A percentile compares a stretch with the other conserved stretches of the same genome.
These are phyloP conservation scores for Nicotiana benthamiana DNA, from an alignment of 257 asterid genomes.

Conservation along the genomic window DNA sequence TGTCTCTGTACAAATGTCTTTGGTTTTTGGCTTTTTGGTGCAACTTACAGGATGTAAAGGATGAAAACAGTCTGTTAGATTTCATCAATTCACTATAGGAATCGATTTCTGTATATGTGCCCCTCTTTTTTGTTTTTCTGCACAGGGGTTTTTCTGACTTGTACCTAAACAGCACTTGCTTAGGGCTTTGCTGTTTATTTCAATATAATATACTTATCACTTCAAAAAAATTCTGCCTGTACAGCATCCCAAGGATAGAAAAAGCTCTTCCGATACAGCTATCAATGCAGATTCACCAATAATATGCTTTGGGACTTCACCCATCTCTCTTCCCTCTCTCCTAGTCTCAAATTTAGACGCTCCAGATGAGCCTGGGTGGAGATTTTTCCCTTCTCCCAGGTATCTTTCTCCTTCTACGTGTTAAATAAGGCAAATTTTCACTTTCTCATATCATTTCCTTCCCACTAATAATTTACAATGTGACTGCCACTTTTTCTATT, in stretches of 20 bases:
- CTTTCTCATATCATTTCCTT: neutral
- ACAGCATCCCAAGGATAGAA: neutral
- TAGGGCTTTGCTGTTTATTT: no score
- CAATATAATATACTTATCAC: no score
- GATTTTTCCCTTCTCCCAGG: neutral
- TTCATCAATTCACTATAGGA: no score
- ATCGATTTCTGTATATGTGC: no score
- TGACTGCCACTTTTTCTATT: neutral
- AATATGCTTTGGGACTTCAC: neutral
- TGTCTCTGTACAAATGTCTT: no score
- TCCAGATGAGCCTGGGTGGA: neutral
- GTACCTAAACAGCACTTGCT: no score
- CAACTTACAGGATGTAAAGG: no score
- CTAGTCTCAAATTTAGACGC: neutral
- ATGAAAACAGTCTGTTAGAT: no score
- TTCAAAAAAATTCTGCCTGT: neutral
- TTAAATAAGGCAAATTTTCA: neutral
- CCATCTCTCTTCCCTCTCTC: neutral
- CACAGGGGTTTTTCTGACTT: no score
- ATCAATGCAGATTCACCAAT: neutral
- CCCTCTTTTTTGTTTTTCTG: no score
- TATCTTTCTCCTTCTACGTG: neutral
- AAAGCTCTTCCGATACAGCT: neutral
- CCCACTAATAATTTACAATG: neutral
- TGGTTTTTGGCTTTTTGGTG: no score